Percentiles rank a stretch among this genome's conserved stretches.
Evolutionary conservation across 2,329 filamentous ascomycete species (phyloP).

Genomic region (Boeremia lycopersici): DNA sequence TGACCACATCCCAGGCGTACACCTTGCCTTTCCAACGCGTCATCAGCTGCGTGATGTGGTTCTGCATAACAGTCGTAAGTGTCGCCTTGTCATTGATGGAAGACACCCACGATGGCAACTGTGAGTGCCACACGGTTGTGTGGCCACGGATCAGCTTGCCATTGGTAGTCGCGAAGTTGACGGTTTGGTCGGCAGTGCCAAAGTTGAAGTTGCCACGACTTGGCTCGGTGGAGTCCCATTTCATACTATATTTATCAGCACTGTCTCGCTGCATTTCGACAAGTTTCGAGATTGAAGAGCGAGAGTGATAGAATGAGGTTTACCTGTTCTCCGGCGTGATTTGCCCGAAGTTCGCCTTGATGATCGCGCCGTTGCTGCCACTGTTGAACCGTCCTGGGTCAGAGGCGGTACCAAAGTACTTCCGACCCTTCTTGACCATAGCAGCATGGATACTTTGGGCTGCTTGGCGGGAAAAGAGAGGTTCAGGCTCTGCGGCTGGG

Average conservation of each 20-base stretch:
- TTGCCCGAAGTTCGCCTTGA: slow-evolving; percentile 68
- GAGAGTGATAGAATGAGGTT: not conserved
- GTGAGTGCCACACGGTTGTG: slow-evolving; percentile 68
- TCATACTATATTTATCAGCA: slow-evolving; percentile 57
- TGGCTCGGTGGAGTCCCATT: slow-evolving; percentile 67
- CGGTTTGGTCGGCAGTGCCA: slow-evolving; percentile 62
- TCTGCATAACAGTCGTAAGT: slow-evolving; percentile 64
- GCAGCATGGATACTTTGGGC: slow-evolving; percentile 60
- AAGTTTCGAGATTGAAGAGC: too few species aligned
- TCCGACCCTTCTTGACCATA: slow-evolving; percentile 68
- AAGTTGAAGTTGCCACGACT: slow-evolving; percentile 56
- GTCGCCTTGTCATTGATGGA: slow-evolving; percentile 59
- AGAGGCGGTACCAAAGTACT: slow-evolving; percentile 67
- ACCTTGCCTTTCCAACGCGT: slow-evolving; percentile 69
- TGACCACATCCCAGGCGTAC: slow-evolving; percentile 67
- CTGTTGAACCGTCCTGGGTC: slow-evolving; percentile 61
- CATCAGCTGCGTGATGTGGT: slow-evolving; percentile 65
- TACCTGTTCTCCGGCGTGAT: slow-evolving; percentile 68
- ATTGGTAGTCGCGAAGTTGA: slow-evolving; percentile 63
- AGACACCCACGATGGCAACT: slow-evolving; percentile 62
- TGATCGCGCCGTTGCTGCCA: slow-evolving; percentile 61
- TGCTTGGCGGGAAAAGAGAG: slow-evolving; percentile 39
- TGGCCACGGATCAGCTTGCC: slow-evolving; percentile 68
- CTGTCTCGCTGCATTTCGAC: not conserved
- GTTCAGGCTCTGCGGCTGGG: slow-evolving; percentile 39